Conservation (phyloP, 1,284 basidiomycete species). For the Sporisorium reilianum region DNA sequence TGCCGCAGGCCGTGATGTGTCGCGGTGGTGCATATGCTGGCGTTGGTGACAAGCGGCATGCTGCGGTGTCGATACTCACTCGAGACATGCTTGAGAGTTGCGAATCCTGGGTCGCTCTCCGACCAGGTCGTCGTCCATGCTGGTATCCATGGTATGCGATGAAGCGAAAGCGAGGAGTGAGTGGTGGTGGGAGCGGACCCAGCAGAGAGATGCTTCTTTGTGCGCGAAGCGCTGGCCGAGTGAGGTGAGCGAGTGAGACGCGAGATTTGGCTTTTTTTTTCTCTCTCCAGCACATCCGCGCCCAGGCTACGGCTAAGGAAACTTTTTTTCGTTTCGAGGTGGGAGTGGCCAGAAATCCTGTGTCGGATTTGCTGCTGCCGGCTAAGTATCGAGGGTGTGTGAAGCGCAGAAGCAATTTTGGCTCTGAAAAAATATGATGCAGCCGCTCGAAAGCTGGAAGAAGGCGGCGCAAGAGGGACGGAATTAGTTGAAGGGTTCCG, state of each 20-base stretch:
- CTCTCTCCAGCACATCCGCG: too few relatives aligned
- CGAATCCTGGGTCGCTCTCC: slow-evolving; percentile 40
- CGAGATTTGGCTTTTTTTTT: too few relatives aligned
- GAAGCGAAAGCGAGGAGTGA: not conserved
- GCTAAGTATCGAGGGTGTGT: not conserved
- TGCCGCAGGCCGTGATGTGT: slow-evolving; percentile 28
- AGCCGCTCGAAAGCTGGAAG: too few relatives aligned
- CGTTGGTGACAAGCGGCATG: not conserved
- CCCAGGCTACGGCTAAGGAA: too few relatives aligned
- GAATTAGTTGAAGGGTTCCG: too few relatives aligned
- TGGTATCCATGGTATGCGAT: slow-evolving; percentile 19
- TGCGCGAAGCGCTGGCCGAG: slow-evolving; percentile 2
- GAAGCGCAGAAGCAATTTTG: too few relatives aligned
- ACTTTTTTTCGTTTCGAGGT: too few relatives aligned
- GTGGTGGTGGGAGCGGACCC: slow-evolving; percentile 2
- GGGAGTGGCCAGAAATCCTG: too few relatives aligned
- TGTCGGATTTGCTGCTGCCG: too few relatives aligned
- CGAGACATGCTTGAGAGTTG: slow-evolving; percentile 49
- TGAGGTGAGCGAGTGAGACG: too few relatives aligned
- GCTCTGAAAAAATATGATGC: too few relatives aligned
- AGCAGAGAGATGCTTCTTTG: slow-evolving; percentile 4
- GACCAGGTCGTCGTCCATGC: slow-evolving; percentile 36
- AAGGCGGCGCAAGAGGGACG: too few relatives aligned
- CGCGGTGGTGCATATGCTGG: not conserved
- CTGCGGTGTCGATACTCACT: slow-evolving; percentile 26